phyloP scores from a whole-genome alignment of 1,284 basidiomycete species.

The Apiotrichum mycotoxinovorans region DNA sequence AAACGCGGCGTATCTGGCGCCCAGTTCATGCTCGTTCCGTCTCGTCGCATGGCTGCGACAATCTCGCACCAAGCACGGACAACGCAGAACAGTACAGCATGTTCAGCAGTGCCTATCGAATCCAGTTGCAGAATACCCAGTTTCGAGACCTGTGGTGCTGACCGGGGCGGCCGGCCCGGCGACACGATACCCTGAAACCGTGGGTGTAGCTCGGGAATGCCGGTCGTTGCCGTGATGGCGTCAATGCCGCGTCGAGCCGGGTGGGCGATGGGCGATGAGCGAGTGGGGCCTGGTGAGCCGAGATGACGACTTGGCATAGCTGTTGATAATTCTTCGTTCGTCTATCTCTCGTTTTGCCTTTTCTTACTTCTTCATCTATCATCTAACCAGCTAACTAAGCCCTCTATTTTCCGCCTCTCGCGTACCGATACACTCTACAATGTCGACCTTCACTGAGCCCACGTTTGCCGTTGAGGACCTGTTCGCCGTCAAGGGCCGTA shows the following conservation, averaged over 20 bases:
- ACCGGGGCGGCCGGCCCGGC: too few relatives aligned
- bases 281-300: constrained; percentile 2
- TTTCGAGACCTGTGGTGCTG: too few relatives aligned
- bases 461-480: constrained; percentile 27
- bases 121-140: too few relatives aligned
- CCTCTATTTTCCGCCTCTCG: background rate
- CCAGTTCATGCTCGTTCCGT: too few relatives aligned
- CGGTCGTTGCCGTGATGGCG: background rate
- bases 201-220: background rate
- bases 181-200: background rate
- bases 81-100: too few relatives aligned
- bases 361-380: background rate
- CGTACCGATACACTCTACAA: background rate
- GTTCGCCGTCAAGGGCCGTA: constrained; percentile 26
- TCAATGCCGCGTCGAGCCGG: background rate
- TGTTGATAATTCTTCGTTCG: background rate
- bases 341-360: too few relatives aligned
- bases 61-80: too few relatives aligned
- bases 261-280: constrained; percentile 10
- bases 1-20: too few relatives aligned
- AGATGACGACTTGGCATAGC: constrained; percentile 20
- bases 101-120: too few relatives aligned
- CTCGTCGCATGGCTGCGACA: too few relatives aligned
- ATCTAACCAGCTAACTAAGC: background rate
- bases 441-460: constrained; percentile 1